Percentiles rank a stretch among this genome's conserved stretches.
phyloP scores from a whole-genome alignment of 2,329 filamentous ascomycete genomes.

The Apiospora hydei region DNA sequence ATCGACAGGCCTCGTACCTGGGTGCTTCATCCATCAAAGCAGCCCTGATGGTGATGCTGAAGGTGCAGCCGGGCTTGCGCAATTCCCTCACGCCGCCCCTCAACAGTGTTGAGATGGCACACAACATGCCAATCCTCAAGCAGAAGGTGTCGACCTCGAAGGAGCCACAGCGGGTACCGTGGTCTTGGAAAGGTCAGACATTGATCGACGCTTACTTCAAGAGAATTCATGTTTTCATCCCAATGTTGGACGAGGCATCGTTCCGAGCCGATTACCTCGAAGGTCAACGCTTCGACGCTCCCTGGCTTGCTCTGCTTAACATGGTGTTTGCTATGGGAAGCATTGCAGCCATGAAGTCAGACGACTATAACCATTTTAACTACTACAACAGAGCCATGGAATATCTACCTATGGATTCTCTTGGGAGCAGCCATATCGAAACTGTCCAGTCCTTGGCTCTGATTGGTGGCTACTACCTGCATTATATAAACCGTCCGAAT shows the following conservation, averaged over 20 bases:
- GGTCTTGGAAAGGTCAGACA: conserved; percentile 71
- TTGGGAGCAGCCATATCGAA: conserved; percentile 76
- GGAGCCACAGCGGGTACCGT: conserved; percentile 58
- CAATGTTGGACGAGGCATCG: conserved; percentile 75
- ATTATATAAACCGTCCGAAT: conserved; percentile 80
- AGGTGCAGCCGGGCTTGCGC: conserved; percentile 57
- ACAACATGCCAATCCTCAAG: conserved; percentile 53
- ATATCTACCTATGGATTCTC: conserved; percentile 70
- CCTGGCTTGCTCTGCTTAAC: conserved; percentile 77
- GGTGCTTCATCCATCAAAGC: conserved; percentile 80
- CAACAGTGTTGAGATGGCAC: conserved; percentile 54
- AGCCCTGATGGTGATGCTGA: conserved; percentile 74
- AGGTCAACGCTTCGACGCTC: conserved; percentile 68
- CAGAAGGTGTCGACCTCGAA: conserved; percentile 53
- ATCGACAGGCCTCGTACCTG: conserved; percentile 70
- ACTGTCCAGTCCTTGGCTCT: conserved; percentile 75
- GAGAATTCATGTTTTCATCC: conserved; percentile 74
- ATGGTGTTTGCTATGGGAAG: conserved; percentile 80
- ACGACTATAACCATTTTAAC: conserved; percentile 72
- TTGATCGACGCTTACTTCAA: conserved; percentile 80
- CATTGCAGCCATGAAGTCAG: conserved; percentile 69
- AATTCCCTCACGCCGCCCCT: conserved; percentile 55
- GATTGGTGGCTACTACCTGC: conserved; percentile 78
- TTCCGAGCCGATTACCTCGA: conserved; percentile 72
- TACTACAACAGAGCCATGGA: conserved; percentile 75